phyloP scores from a whole-genome alignment of 208 protist species.

The Balamuthia mandrillaris region DNA sequence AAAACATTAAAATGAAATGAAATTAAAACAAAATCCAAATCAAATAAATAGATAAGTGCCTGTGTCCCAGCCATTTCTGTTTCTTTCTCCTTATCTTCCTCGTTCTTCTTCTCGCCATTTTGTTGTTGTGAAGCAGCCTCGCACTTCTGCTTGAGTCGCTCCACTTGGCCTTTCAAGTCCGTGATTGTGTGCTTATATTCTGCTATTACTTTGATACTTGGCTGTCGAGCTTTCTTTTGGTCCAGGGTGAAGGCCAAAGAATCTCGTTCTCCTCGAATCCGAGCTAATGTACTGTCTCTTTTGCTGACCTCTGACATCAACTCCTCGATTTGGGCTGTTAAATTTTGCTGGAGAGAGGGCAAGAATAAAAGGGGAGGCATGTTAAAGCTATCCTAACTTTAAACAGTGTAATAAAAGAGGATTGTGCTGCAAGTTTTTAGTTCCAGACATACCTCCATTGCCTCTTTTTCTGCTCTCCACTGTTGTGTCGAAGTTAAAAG shows the following conservation, averaged over 20 bases:
- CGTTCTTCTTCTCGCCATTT: not conserved
- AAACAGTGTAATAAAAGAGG: no score
- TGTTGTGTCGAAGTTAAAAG: not conserved
- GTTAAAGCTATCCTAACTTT: not conserved
- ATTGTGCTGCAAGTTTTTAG: no score
- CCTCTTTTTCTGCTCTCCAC: constrained; percentile 3
- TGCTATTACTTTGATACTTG: constrained; percentile 13
- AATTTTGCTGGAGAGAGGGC: not conserved
- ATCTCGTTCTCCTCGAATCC: constrained; percentile 20
- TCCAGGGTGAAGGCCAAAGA: not conserved
- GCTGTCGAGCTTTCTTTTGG: constrained; percentile 21
- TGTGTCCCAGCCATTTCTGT: not conserved
- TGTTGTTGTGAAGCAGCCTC: not conserved
- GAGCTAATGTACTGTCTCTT: not conserved
- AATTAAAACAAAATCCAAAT: not conserved
- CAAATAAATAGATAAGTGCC: not conserved
- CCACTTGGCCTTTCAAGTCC: no score
- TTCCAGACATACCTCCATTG: not conserved
- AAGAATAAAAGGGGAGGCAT: not conserved
- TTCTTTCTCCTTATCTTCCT: constrained; percentile 29
- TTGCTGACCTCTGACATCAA: constrained; percentile 16
- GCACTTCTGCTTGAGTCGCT: no score
- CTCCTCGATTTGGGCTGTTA: not conserved
- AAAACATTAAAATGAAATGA: not conserved
- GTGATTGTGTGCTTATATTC: constrained; percentile 18